Evolutionary conservation across 139 green algal genomes (phyloP).

Genomic region (Deuterostichococcus epilithicus): DNA sequence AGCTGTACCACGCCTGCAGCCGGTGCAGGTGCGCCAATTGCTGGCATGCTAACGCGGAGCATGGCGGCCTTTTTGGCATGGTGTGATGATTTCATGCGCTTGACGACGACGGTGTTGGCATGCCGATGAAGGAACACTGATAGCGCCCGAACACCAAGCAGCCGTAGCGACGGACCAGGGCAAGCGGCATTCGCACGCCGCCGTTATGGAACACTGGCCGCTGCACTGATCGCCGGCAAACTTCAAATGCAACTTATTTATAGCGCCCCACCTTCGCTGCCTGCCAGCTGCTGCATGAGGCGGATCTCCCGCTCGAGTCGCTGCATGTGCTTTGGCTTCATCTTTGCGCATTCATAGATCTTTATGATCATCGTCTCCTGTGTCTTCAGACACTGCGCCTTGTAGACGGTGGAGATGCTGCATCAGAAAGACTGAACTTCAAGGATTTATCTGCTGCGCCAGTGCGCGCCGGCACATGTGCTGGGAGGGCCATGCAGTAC

Average conservation of each 20-base stretch:
- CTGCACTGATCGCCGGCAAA: too few species aligned
- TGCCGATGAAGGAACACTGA: too few species aligned
- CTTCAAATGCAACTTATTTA: too few species aligned
- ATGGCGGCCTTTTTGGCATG: too few species aligned
- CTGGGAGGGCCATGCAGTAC: background rate
- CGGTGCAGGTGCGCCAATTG: background rate
- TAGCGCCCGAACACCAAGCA: too few species aligned
- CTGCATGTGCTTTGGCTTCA: conserved; percentile 40
- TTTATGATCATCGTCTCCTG: conserved; percentile 68
- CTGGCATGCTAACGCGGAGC: too few species aligned
- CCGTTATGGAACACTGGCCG: background rate
- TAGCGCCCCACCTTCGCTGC: background rate
- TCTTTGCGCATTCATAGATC: conserved; percentile 70
- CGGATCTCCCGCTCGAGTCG: conserved; percentile 30
- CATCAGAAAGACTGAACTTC: background rate
- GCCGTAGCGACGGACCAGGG: too few species aligned
- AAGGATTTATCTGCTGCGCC: background rate
- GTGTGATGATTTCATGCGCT: background rate
- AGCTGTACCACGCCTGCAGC: conserved; percentile 44
- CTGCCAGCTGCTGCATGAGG: conserved; percentile 24
- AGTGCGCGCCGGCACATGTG: background rate
- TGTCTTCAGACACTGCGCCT: conserved; percentile 41
- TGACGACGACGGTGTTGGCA: too few species aligned
- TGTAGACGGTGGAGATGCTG: conserved; percentile 71
- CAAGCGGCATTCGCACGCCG: background rate